These are phyloP conservation scores for Pyrus betulifolia DNA, from an alignment of 306 rosid species.

Conservation along the genomic window DNA sequence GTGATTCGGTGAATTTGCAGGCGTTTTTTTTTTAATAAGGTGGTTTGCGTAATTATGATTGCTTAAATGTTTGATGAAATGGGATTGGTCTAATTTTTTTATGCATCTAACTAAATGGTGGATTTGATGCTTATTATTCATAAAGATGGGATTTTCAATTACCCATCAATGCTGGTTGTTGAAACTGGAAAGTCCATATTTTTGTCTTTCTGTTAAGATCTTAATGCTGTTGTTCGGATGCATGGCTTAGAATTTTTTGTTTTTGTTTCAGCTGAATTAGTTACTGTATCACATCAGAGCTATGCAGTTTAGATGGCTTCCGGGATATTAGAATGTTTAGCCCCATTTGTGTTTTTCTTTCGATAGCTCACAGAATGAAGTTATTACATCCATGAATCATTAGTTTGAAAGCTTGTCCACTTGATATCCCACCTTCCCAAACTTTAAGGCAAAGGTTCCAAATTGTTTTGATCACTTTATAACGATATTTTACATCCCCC, in stretches of 20 bases:
- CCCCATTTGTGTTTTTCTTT: neutral
- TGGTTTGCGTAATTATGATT: neutral
- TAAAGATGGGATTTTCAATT: neutral
- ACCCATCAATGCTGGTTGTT: neutral
- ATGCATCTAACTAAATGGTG: neutral
- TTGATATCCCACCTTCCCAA: neutral
- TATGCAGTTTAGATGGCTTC: neutral
- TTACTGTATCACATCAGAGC: neutral
- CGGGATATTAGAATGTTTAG: neutral
- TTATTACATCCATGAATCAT: neutral
- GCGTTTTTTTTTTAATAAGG: constrained; percentile 2
- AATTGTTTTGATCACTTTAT: neutral
- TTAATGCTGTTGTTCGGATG: neutral
- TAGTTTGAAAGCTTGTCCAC: neutral
- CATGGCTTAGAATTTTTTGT: neutral
- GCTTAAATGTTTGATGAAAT: neutral
- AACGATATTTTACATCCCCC: neutral
- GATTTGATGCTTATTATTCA: neutral
- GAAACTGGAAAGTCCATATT: neutral
- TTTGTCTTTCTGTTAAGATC: neutral
- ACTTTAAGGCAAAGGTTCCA: neutral
- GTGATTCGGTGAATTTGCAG: neutral
- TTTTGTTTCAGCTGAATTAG: too few species aligned
- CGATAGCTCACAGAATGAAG: neutral
- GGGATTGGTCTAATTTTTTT: neutral